A percentile compares a stretch with the other conserved stretches of the same genome.
phyloP scores from a whole-genome alignment of 768 basidiomycete species.

The Infundibulicybe gibba region DNA sequence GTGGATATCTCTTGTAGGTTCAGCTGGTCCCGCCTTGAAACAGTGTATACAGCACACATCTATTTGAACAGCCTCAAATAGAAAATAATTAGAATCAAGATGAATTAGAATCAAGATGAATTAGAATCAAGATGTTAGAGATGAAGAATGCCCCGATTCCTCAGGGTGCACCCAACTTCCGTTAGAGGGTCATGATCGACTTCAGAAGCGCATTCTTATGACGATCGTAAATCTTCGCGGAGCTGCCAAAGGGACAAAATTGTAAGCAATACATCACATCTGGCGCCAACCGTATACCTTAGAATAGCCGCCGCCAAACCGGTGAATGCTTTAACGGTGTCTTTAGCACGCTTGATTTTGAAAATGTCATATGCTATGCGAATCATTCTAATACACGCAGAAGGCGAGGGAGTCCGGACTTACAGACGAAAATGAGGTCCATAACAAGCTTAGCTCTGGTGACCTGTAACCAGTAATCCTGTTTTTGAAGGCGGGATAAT shows the following conservation, averaged over 20 bases:
- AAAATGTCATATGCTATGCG: constrained; percentile 76
- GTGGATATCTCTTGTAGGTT: neutral
- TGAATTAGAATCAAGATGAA: constrained; percentile 9
- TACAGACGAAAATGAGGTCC: constrained; percentile 89
- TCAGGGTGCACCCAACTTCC: neutral
- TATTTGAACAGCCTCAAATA: neutral
- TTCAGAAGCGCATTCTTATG: constrained; percentile 64
- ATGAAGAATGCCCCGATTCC: neutral
- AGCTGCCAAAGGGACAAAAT: constrained; percentile 34
- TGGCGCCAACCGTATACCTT: constrained; percentile 44
- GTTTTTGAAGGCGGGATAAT: constrained; percentile 58
- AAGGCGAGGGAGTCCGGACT: constrained; percentile 13
- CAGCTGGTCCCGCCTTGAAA: neutral
- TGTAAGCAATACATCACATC: constrained; percentile 4
- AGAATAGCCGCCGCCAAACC: constrained; percentile 71
- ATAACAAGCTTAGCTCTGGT: constrained; percentile 70
- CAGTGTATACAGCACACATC: neutral
- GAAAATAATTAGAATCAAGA: constrained; percentile 7
- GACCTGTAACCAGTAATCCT: constrained; percentile 75
- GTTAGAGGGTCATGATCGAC: constrained; percentile 21
- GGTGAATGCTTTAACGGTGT: constrained; percentile 57
- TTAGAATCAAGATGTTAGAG: constrained; percentile 3
- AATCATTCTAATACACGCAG: constrained; percentile 8
- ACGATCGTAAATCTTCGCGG: constrained; percentile 71
- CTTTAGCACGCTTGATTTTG: constrained; percentile 55